Evolutionary conservation across 192 early-diverging fungal species (phyloP).

Genomic region (Cetraspora pellucida): DNA sequence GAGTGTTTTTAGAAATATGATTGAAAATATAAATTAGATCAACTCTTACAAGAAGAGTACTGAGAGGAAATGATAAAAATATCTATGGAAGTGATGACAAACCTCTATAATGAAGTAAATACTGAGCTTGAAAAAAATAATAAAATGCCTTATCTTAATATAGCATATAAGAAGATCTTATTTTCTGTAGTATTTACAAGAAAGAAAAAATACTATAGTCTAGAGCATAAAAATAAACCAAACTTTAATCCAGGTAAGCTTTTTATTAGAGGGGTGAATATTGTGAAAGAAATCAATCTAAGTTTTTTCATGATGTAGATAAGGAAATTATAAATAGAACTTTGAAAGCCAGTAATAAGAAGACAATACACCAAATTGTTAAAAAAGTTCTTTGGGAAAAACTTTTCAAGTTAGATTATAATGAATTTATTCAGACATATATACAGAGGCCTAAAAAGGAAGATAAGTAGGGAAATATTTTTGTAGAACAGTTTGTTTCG

Average conservation of each 20-base stretch:
- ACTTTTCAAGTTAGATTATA: neutral
- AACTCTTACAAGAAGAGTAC: neutral
- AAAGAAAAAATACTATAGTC: constrained; percentile 7
- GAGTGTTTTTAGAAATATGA: constrained; percentile 1
- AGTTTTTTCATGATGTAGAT: neutral
- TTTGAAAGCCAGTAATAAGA: neutral
- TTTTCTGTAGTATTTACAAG: constrained; percentile 3
- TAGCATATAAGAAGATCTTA: constrained; percentile 11
- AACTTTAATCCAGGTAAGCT: neutral
- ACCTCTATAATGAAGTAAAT: constrained; percentile 4
- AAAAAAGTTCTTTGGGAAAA: neutral
- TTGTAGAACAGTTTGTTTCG: neutral
- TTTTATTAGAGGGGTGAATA: constrained; percentile 7
- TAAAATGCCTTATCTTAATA: neutral
- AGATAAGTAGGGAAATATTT: too few relatives aligned
- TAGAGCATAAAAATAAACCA: neutral
- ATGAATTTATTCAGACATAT: neutral
- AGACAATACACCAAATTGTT: neutral
- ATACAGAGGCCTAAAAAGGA: neutral
- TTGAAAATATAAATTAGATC: neutral
- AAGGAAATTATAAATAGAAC: neutral
- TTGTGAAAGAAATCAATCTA: neutral
- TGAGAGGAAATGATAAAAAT: constrained; percentile 25
- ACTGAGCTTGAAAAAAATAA: neutral
- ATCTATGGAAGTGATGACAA: neutral